Conservation (phyloP, 768 basidiomycete species). For the Lactifluus pinguis region DNA sequence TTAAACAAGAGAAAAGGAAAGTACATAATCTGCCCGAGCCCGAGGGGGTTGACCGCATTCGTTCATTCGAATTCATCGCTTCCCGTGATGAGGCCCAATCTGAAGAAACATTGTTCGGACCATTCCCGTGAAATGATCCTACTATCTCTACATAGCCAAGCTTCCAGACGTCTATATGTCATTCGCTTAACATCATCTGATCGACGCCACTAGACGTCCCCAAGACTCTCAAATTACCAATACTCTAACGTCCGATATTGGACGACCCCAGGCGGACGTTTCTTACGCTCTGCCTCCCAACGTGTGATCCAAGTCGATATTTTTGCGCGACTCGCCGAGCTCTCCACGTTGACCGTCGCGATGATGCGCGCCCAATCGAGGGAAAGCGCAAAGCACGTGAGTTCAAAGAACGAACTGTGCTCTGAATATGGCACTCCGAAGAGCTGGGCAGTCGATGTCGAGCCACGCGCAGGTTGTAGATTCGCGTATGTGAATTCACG, state of each 20-base stretch:
- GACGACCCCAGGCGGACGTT: constrained; percentile 32
- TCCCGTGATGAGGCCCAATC: no score
- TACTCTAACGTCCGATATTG: constrained; percentile 36
- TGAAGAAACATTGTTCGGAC: no score
- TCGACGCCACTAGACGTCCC: no score
- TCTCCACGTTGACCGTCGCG: constrained; percentile 88
- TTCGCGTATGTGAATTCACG: constrained; percentile 61
- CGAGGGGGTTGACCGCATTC: no score
- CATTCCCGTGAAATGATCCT: no score
- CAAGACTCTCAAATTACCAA: constrained; percentile 28
- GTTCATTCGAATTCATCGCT: no score
- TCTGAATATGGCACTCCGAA: constrained; percentile 91
- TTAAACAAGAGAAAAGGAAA: no score
- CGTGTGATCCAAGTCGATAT: constrained; percentile 85
- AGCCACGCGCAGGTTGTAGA: constrained; percentile 61
- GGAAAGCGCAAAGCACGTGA: constrained; percentile 91
- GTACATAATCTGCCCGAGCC: no score
- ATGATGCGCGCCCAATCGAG: constrained; percentile 84
- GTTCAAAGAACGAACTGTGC: constrained; percentile 91
- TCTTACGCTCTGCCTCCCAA: constrained; percentile 79
- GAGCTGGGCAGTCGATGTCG: constrained; percentile 58
- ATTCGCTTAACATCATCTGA: no score
- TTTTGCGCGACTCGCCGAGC: constrained; percentile 60
- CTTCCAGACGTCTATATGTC: no score
- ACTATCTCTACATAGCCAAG: no score